A percentile compares a stretch with the other conserved stretches of the same genome.
These are phyloP conservation scores for Guyanaporus albipodus DNA, from an alignment of 768 basidiomycete species.

Conservation along the genomic window DNA sequence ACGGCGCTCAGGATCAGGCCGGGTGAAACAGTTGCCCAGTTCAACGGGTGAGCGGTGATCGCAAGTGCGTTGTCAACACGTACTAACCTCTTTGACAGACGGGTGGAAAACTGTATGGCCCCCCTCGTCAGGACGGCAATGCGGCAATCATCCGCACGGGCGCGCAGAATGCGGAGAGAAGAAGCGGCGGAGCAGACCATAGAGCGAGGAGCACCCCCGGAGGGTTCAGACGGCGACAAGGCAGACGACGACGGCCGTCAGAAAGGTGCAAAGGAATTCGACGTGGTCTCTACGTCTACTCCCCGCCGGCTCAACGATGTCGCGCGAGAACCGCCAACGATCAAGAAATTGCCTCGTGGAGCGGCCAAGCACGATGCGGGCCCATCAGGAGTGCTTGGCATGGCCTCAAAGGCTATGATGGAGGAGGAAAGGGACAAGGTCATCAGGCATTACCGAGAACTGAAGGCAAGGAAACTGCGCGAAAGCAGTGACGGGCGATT, in stretches of 20 bases:
- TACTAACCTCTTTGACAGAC: slow-evolving; percentile 37
- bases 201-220: slow-evolving; percentile 14
- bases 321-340: slow-evolving; percentile 60
- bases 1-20: slow-evolving; percentile 49
- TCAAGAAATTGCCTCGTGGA: slow-evolving; percentile 54
- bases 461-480: slow-evolving; percentile 50
- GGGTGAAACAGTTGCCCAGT: slow-evolving; percentile 71
- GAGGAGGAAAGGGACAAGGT: slow-evolving; percentile 69
- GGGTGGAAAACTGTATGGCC: slow-evolving; percentile 71
- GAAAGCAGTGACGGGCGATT: slow-evolving; percentile 9
- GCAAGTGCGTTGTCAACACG: slow-evolving; percentile 6
- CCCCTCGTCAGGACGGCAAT: slow-evolving; percentile 60
- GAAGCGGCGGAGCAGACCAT: slow-evolving; percentile 13
- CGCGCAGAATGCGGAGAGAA: slow-evolving; percentile 43
- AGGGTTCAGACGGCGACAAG: slow-evolving; percentile 10
- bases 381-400: slow-evolving; percentile 51
- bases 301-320: slow-evolving; percentile 71
- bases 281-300: slow-evolving; percentile 44
- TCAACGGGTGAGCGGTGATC: slow-evolving; percentile 55
- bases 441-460: slow-evolving; percentile 61
- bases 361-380: slow-evolving; percentile 27
- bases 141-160: slow-evolving; percentile 49
- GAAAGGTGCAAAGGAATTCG: slow-evolving; percentile 44
- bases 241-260: slow-evolving; percentile 19
- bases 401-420: slow-evolving; percentile 76